Evolutionary conservation across 495 filamentous ascomycete genomes (phyloP).

Genomic region (Astrothelium macrocarpum): DNA sequence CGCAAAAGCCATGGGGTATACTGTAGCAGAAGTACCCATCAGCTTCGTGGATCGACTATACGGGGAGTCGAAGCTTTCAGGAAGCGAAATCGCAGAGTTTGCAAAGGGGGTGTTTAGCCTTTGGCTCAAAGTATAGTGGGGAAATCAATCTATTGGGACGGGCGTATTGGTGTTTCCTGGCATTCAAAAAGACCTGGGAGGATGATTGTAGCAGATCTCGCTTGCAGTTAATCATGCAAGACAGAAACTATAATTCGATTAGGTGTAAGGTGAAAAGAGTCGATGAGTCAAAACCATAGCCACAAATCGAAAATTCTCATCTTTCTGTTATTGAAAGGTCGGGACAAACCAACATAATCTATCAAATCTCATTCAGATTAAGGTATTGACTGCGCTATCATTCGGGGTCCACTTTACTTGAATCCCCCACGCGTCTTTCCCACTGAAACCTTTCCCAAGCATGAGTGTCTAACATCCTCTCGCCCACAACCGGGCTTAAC

Average conservation of each 20-base stretch:
- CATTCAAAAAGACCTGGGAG: background rate
- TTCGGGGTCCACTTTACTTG: too few relatives aligned
- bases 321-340: too few relatives aligned
- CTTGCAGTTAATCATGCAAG: background rate
- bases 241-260: too few relatives aligned
- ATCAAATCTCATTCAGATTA: too few relatives aligned
- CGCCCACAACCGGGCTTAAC: background rate
- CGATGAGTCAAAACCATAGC: too few relatives aligned
- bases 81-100: conserved; percentile 87
- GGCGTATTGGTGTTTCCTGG: background rate
- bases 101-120: conserved; percentile 82
- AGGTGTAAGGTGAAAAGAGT: too few relatives aligned
- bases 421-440: too few relatives aligned
- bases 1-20: conserved; percentile 85
- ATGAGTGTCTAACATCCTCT: background rate
- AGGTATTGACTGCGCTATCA: too few relatives aligned
- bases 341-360: too few relatives aligned
- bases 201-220: background rate
- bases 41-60: conserved; percentile 92
- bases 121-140: conserved; percentile 70
- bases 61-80: conserved; percentile 75
- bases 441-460: too few relatives aligned
- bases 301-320: too few relatives aligned
- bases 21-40: conserved; percentile 88
- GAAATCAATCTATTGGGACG: background rate